These are phyloP conservation scores for Phlegmacium glaucopus DNA, from an alignment of 768 basidiomycete species.

Conservation along the genomic window DNA sequence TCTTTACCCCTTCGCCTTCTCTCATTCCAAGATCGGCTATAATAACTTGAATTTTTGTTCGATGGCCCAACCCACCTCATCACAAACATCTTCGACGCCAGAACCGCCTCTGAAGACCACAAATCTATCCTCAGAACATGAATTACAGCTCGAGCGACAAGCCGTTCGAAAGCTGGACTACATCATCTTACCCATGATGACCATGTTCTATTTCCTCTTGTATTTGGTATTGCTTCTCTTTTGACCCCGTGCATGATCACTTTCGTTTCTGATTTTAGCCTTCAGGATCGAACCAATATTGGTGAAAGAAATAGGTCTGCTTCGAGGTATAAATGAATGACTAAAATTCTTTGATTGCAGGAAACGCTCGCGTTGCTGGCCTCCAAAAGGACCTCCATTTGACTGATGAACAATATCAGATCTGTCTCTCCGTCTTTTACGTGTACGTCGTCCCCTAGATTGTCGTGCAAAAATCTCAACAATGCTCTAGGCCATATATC, in stretches of 20 bases:
- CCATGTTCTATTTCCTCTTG: slow-evolving; percentile 32
- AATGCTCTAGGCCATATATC: slow-evolving; percentile 35
- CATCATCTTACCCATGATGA: slow-evolving; percentile 28
- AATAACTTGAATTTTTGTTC: too few relatives aligned
- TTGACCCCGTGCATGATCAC: background rate
- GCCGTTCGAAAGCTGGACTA: slow-evolving; percentile 23
- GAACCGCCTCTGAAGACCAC: too few relatives aligned
- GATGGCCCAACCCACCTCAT: too few relatives aligned
- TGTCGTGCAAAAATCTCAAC: background rate
- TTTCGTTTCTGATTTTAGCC: background rate
- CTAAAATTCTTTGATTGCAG: slow-evolving; percentile 10
- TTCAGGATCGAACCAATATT: slow-evolving; percentile 32
- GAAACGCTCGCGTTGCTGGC: slow-evolving; percentile 49
- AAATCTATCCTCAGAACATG: too few relatives aligned
- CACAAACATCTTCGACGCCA: too few relatives aligned
- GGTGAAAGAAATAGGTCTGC: slow-evolving; percentile 13
- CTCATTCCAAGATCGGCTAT: too few relatives aligned
- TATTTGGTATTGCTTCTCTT: slow-evolving; percentile 26
- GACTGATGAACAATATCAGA: slow-evolving; percentile 36
- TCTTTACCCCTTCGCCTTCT: too few relatives aligned
- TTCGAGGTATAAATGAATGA: too few relatives aligned
- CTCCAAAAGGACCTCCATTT: slow-evolving; percentile 40
- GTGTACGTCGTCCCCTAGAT: slow-evolving; percentile 13
- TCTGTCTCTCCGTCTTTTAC: slow-evolving; percentile 29
- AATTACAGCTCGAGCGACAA: slow-evolving; percentile 5